A percentile compares a stretch with the other conserved stretches of the same genome.
Evolutionary conservation across 2,329 filamentous ascomycete species (phyloP).

Genomic region (Raffaelea albimanens): DNA sequence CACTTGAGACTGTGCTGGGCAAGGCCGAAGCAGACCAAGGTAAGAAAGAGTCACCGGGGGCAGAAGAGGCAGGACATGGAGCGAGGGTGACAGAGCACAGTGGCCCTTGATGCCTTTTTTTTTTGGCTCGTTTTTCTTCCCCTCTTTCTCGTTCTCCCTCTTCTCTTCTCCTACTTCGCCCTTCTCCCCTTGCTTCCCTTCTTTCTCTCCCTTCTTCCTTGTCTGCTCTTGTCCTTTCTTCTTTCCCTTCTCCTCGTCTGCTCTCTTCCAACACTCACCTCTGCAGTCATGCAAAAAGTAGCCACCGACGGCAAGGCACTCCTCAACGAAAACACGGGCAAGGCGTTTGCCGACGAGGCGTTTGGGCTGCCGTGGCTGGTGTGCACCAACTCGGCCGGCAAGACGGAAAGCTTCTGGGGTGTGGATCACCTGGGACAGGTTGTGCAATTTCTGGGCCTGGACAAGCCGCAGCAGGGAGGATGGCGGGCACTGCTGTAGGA

Average conservation of each 20-base stretch:
- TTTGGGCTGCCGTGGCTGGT: slow-evolving; percentile 30
- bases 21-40: slow-evolving; percentile 16
- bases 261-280: neutral
- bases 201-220: neutral
- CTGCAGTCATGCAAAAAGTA: slow-evolving; percentile 18
- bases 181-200: too few relatives aligned
- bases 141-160: too few relatives aligned
- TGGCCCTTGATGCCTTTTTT: neutral
- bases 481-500: slow-evolving; percentile 25
- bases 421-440: slow-evolving; percentile 29
- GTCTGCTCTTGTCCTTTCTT: neutral
- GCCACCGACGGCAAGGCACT: slow-evolving; percentile 19
- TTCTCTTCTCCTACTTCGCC: too few relatives aligned
- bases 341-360: slow-evolving; percentile 24
- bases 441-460: slow-evolving; percentile 22
- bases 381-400: slow-evolving; percentile 21
- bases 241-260: neutral
- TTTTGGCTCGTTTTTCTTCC: neutral
- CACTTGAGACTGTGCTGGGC: slow-evolving; percentile 19
- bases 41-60: slow-evolving; percentile 7
- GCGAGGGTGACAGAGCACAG: too few relatives aligned
- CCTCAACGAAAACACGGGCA: slow-evolving; percentile 24
- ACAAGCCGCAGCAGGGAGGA: slow-evolving; percentile 16
- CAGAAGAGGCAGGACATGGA: too few relatives aligned
- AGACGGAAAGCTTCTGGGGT: slow-evolving; percentile 28